Base-by-base conservation (phyloP, 2,329 filamentous ascomycete species). In the Magnaporthiopsis incrustans region DNA sequence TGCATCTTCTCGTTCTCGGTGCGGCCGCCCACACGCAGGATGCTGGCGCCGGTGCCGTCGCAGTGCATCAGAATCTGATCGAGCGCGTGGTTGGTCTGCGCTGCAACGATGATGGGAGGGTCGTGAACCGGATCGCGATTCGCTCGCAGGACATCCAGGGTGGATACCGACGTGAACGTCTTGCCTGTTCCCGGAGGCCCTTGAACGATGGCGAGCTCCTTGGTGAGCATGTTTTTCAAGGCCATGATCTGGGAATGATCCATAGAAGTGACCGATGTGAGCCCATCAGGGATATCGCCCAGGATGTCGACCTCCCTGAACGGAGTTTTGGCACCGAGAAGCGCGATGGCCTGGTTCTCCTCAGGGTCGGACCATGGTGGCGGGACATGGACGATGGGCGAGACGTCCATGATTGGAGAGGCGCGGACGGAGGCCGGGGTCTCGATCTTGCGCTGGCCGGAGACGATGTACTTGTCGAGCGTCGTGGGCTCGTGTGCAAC, bases 81-180 rank as follows among this genome's bases (percentile, higher is more conserved):
- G 0, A 97, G 77, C 0, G 92, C 92, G 74, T 97, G 92, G 65
- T 97, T 97, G 0, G 92, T 97, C 70, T 97, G 92, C 10, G 91
- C 92, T 0, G 92, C 84, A 4, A 97, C 80, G 26, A 97, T 81
- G 35, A 97, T 87, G 0, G 90, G 90, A 11, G 87, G 82, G 65
- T 88, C 85, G 0, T 75, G 78, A 1, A n/a, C 8, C 8, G 71
- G 69, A 2, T 73, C 72, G 70, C 85, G 81, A 63, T 89, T 90
- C 1, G 80, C 75, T 0, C 91, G 77, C 63, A 93, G 77, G 1
- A 88, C 79, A 60, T 84, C 85, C 12, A 97, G 73, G 0, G 89
- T 89, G 32, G 87, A 77, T 2, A 94, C 85, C 0, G 91, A 95
- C 0, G 92, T 89, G 67, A 89, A 89, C 0, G 93, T 97, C 72